Evolutionary conservation across 2,329 filamentous ascomycete species (phyloP).

Genomic region (Endocalyx cinctus): DNA sequence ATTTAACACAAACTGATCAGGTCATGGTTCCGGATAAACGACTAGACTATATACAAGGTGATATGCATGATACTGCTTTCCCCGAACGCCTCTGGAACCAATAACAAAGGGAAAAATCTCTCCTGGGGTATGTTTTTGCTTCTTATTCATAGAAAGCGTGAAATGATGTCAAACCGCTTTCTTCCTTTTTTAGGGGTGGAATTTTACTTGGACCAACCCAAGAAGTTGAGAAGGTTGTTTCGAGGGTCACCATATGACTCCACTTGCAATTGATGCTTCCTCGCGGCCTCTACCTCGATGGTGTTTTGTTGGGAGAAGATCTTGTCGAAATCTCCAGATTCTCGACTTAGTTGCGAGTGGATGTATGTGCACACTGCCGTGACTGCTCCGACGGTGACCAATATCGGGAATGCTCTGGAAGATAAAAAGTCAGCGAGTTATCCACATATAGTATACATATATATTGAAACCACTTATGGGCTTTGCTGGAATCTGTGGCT

Average conservation of each 20-base stretch:
- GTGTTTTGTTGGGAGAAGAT: conserved; percentile 29
- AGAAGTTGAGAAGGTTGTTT: conserved; percentile 24
- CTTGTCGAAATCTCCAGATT: conserved; percentile 17
- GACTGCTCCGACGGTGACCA: conserved; percentile 12
- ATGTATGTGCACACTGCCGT: conserved; percentile 20
- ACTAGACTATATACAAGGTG: too few relatives aligned
- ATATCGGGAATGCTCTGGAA: conserved; percentile 6
- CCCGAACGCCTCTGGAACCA: too few relatives aligned
- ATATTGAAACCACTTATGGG: conserved; percentile 7
- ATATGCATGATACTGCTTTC: too few relatives aligned
- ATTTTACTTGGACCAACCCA: conserved; percentile 24
- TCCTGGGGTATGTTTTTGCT: too few relatives aligned
- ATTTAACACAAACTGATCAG: too few relatives aligned
- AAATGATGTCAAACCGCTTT: too few relatives aligned
- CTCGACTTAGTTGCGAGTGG: conserved; percentile 13
- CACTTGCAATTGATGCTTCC: conserved; percentile 17
- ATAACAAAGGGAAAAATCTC: too few relatives aligned
- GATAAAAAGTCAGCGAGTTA: background rate
- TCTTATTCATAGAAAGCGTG: too few relatives aligned
- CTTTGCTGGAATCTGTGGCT: too few relatives aligned
- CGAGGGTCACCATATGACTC: conserved; percentile 25
- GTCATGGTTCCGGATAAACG: too few relatives aligned
- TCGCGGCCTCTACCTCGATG: conserved; percentile 21
- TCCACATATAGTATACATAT: conserved; percentile 2
- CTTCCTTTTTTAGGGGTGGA: too few relatives aligned